phyloP scores from a whole-genome alignment of 2,329 filamentous ascomycete genomes.

The Stachybotrys chartarum region DNA sequence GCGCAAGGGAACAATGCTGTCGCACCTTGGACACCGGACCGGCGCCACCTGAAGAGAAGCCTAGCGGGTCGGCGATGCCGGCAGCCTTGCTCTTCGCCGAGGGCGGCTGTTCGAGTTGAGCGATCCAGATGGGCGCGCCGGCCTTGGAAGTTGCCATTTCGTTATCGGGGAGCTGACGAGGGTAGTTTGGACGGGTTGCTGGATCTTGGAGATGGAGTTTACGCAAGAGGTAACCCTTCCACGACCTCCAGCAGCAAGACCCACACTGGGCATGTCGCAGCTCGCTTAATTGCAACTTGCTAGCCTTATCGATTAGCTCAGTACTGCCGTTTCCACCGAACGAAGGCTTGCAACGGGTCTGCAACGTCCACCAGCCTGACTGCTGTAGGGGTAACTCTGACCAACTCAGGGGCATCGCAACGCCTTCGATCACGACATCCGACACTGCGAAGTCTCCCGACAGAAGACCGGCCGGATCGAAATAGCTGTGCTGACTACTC shows the following conservation, averaged over 20 bases:
- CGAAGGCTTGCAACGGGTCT: neutral
- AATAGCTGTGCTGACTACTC: neutral
- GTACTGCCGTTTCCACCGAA: neutral
- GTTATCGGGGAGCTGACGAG: neutral
- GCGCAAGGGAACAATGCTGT: neutral
- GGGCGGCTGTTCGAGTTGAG: constrained; percentile 68
- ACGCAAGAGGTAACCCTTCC: neutral
- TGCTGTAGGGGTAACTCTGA: neutral
- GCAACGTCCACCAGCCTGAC: neutral
- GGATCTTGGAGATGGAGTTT: neutral
- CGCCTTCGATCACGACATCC: neutral
- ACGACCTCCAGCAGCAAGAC: neutral
- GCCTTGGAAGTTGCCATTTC: constrained; percentile 23
- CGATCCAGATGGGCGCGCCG: constrained; percentile 67
- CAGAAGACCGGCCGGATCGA: neutral
- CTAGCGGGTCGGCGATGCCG: constrained; percentile 76
- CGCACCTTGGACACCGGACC: constrained; percentile 50
- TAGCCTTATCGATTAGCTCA: constrained; percentile 15
- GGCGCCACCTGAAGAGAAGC: constrained; percentile 54
- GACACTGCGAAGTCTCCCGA: neutral
- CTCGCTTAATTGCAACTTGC: constrained; percentile 17
- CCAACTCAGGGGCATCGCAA: neutral
- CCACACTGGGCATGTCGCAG: neutral
- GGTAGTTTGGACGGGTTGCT: neutral
- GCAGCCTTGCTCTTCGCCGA: constrained; percentile 56